Percentiles rank a stretch among this genome's conserved stretches.
Conservation (phyloP, 2,329 filamentous ascomycete species). For the Talaromyces atroroseus region DNA sequence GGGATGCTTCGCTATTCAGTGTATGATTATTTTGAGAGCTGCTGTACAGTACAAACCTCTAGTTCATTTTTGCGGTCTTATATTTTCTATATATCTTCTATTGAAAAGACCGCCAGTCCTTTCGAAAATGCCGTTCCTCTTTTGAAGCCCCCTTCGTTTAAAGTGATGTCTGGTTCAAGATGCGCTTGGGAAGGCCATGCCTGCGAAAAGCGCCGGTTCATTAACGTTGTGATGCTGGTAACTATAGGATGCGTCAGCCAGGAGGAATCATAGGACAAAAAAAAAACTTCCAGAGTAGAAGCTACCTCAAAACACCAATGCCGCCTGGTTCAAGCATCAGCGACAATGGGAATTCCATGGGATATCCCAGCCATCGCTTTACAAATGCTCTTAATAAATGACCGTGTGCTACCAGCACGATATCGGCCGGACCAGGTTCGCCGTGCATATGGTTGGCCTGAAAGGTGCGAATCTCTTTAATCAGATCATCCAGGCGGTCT, state of each 20-base stretch:
- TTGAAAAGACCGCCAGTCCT: not conserved
- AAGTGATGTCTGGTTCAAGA: not conserved
- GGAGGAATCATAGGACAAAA: not conserved
- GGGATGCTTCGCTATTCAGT: not conserved
- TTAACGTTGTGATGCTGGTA: slow-evolving; percentile 36
- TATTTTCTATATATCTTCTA: not conserved
- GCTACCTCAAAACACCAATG: slow-evolving; percentile 39
- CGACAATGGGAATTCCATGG: slow-evolving; percentile 35
- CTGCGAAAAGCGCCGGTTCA: slow-evolving; percentile 38
- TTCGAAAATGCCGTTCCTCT: not conserved
- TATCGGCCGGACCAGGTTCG: slow-evolving; percentile 31
- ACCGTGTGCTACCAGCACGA: slow-evolving; percentile 40
- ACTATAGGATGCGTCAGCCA: slow-evolving; percentile 15
- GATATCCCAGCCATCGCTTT: slow-evolving; percentile 43
- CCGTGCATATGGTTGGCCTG: slow-evolving; percentile 39
- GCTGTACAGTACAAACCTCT: slow-evolving; percentile 12
- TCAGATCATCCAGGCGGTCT: slow-evolving; percentile 38
- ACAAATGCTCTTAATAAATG: slow-evolving; percentile 44
- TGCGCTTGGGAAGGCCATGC: slow-evolving; percentile 33
- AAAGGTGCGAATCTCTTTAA: slow-evolving; percentile 36
- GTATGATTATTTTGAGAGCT: slow-evolving; percentile 9
- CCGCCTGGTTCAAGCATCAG: slow-evolving; percentile 44
- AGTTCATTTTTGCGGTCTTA: slow-evolving; percentile 4
- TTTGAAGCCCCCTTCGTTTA: not conserved
- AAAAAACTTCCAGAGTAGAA: not conserved